Evolutionary conservation across 2,329 filamentous ascomycete genomes (phyloP), one percentile per base, ranked within the genome.

Genomic region (Esteya vermicola): DNA sequence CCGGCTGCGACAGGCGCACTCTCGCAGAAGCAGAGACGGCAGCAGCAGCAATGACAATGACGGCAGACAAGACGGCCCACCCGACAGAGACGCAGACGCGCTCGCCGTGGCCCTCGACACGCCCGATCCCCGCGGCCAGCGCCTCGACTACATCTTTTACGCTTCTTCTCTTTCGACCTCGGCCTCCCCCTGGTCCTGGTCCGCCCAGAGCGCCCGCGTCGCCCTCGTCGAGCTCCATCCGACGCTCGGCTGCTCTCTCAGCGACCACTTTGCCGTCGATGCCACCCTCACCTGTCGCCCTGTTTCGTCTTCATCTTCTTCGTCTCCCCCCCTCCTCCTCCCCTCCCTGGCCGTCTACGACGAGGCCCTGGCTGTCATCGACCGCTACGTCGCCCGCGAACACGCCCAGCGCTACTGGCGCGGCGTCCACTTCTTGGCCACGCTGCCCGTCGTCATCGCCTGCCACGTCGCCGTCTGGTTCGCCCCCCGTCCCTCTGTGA

Each of bases 261-360:
- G 86, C 50, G 89, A 98, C 54, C 91, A 96, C 57, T 96, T 95
- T 57, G 86, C 85, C 19, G 81, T 96, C 39, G 81, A 89, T 55
- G 78, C 84, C 6, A 86, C 84, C 0, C 67, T 96, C 9, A n/a
- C 36, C 7, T 19, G 41, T 16, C 14, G n/a, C 10, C 36, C 7
- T 19, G 41, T 16, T 9, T 9, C 10, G 26, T 9, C 26, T 10
- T 10, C 26, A 7, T 16, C 18, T 12, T 8, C 6, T 8, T 19
- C 36, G 7, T 4, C 19, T 22, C 12, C 25, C 3, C 9, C 36
- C 6, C 4, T 23, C 20, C 20, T 30, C 10, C 38, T 20, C 9
- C 16, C 9, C 9, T n/a, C 18, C 18, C 13, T 30, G 35, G 28
- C 45, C 39, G 42, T 46, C 39, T 70, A 60, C 53, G 76, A 84